Conservation (phyloP, 495 filamentous ascomycete genomes). For the Sordaria brevicollis region DNA sequence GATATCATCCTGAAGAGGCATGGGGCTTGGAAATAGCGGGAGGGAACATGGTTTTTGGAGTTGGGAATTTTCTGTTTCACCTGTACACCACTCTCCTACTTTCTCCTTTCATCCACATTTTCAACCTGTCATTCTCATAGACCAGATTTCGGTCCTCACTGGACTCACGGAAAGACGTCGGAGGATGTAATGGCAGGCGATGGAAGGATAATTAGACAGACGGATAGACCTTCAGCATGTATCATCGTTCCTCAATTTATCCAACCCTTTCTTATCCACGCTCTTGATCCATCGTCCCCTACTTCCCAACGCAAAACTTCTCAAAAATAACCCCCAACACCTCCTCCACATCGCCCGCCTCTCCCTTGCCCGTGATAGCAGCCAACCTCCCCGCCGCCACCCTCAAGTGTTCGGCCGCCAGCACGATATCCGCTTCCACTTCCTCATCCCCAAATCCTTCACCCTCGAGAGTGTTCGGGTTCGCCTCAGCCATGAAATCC, state of each 20-base stretch:
- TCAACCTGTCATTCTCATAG: neutral
- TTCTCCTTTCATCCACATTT: neutral
- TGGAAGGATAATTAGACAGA: neutral
- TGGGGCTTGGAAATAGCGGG: neutral
- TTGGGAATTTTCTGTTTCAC: neutral
- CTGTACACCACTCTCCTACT: neutral
- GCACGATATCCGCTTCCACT: slow-evolving; percentile 62
- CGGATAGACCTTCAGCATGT: neutral
- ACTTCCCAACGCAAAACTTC: slow-evolving; percentile 46
- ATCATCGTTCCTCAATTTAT: neutral
- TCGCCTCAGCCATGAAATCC: slow-evolving; percentile 49
- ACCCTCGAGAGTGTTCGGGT: slow-evolving; percentile 1
- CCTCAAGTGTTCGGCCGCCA: slow-evolving; percentile 85
- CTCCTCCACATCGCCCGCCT: slow-evolving; percentile 88
- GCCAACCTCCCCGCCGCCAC: slow-evolving; percentile 70
- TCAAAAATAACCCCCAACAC: slow-evolving; percentile 96
- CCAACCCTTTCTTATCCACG: neutral
- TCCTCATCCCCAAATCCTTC: slow-evolving; percentile 23
- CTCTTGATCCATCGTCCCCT: neutral
- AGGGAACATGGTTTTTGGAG: neutral
- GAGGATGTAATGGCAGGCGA: neutral
- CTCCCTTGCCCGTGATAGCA: slow-evolving; percentile 79
- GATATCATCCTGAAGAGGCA: neutral
- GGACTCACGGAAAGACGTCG: neutral
- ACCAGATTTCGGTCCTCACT: neutral